Evolutionary conservation across 768 basidiomycete species (phyloP), one percentile per base, ranked within the genome.

Genomic region (Goffeauzyma gilvescens): DNA sequence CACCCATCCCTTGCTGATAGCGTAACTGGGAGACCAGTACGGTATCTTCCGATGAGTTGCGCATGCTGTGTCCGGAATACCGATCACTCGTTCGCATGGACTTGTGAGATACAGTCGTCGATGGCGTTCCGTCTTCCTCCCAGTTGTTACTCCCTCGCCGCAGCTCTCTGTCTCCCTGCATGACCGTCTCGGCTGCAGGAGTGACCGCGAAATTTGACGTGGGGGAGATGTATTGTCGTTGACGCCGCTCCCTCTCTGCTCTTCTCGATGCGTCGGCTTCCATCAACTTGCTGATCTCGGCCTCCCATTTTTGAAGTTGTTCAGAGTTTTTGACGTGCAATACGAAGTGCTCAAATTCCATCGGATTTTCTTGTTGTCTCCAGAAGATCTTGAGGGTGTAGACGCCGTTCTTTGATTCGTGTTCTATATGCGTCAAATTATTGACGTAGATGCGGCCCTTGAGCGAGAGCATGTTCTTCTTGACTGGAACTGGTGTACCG

Each of bases 401-500:
- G n/a, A 75, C 70, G 18, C 74, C 23, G 5, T 41, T 42, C 20
- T 13, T 8, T 9, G 22, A 27, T 2, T 32, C 20, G 21, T 32
- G 20, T 31, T 48, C 32, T 14, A 32, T 17, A 31, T 34, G 15
- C 12, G 40, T 53, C 26, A 51, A 37, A 55, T 96, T 98, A 50
- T 87, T 86, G 52, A 96, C 70, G 66, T 93, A 96, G 48, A 98
- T 96, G 22, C 93, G 77, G 4, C 93, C 93, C 57, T 98, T 98
- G 45, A 98, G 67, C 18, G 87, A 72, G 25, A 95, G 73, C 20
- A 78, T 79, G 0, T 82, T 80, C 53, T 68, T 79, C 63, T 78
- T 79, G 65, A 78, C 77, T 67, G 77, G 74, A 14, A 72, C 69
- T 8, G 37, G 46, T 23, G 75, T 71, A 25, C 70, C 71, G 14